Evolutionary conservation across 2,329 filamentous ascomycete species (phyloP), one percentile per base, ranked within the genome.

Genomic region (Microsporum ferrugineum): DNA sequence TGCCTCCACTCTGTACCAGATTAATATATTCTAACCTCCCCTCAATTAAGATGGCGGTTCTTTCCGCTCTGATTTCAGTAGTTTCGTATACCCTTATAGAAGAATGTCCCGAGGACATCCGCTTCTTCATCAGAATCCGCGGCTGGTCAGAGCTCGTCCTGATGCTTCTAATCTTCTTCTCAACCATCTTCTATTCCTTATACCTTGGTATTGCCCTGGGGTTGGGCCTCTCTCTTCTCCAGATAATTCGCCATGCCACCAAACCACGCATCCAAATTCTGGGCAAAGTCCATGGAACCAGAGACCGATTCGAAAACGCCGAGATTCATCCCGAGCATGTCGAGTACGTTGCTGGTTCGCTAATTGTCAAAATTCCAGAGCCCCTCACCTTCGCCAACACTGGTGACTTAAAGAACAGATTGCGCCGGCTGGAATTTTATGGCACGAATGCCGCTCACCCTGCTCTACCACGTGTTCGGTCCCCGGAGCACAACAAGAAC

Each of bases 311-410:
- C 69, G 89, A 92, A 65, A 95, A 95, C 68, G 91, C 91, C 1
- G 91, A 87, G 68, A 69, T 86, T 0, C 83, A 88, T 61, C 82
- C 86, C 0, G 84, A 87, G 51, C 80, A 82, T 33, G 80, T 97
- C 2, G 92, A 97, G 71, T 91, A 95, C 68, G 82, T 96, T 59
- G 91, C 96, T 65, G 89, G 92, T 14, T 95, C 89, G 63, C 78
- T 99, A 7, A 96, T 99, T 63, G 90, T 97, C 68, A 97, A 97
- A 78, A 97, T 99, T 60, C 92, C 94, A 0, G 94, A 99, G 71
- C 94, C 94, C 0, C 78, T 99, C 58, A 97, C 92, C 0, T 99
- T 99, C 72, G 92, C 92, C 70, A 99, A 99, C 72, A 97, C 94
- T 0, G 94, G 91, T 55, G 89, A 94, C 67, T 78, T 99, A 51